These are phyloP conservation scores for Populus deltoides DNA, from an alignment of 345 rosid species.

Conservation along the genomic window DNA sequence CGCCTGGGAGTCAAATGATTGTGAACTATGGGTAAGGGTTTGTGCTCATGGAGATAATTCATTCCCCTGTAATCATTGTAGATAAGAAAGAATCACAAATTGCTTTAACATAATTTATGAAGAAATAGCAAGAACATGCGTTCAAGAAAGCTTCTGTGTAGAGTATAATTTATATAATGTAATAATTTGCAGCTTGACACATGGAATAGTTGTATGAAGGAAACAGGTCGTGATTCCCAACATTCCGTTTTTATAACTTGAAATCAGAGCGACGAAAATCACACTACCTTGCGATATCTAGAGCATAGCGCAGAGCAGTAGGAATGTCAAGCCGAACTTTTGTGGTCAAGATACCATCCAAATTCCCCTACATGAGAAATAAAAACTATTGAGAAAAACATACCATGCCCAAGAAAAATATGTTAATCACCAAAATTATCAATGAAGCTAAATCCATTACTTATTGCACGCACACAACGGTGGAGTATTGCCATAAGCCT, in stretches of 20 bases:
- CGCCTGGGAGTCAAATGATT: constrained; percentile 52
- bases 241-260: not conserved
- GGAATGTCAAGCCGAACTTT: constrained; percentile 42
- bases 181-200: not conserved
- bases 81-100: no score
- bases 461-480: no score
- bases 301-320: constrained; percentile 50
- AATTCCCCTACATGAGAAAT: constrained; percentile 34
- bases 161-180: no score
- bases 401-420: no score
- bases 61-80: constrained; percentile 43
- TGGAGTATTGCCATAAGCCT: no score
- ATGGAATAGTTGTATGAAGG: not conserved
- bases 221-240: not conserved
- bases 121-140: no score
- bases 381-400: no score
- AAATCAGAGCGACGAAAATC: not conserved
- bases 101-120: no score
- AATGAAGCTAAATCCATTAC: no score
- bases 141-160: no score
- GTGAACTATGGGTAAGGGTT: constrained; percentile 57
- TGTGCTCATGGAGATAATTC: constrained; percentile 64
- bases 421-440: no score
- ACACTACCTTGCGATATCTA: constrained; percentile 52
- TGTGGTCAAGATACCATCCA: constrained; percentile 31